Conservation (phyloP, 2,329 filamentous ascomycete species). For the Phialocephala subalpina region DNA sequence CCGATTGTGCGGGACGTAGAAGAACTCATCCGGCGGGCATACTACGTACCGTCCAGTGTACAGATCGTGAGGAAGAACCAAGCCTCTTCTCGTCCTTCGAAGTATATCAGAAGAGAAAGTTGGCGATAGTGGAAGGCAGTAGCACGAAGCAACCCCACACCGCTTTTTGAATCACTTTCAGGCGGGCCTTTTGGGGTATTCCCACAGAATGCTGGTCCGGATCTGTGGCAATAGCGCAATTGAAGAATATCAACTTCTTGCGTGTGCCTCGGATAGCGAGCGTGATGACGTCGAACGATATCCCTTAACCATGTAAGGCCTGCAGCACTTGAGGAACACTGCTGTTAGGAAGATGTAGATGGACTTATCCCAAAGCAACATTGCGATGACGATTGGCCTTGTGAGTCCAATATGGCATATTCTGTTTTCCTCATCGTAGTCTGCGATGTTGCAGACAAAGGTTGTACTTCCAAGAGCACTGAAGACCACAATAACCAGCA, state of each 20-base stretch:
- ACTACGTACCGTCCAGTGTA: constrained; percentile 12
- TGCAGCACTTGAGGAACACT: constrained; percentile 17
- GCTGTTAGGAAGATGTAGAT: constrained; percentile 17
- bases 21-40: too few relatives aligned
- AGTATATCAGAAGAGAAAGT: constrained; percentile 21
- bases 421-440: background rate
- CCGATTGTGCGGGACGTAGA: too few relatives aligned
- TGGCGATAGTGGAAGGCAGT: constrained; percentile 13
- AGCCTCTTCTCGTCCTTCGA: constrained; percentile 14
- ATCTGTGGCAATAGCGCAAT: background rate
- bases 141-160: constrained; percentile 21
- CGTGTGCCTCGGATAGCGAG: constrained; percentile 3
- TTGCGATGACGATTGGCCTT: background rate
- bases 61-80: constrained; percentile 20
- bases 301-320: constrained; percentile 15
- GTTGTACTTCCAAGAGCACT: background rate
- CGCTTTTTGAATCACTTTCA: constrained; percentile 19
- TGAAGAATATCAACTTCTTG: constrained; percentile 5
- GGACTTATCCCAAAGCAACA: constrained; percentile 22
- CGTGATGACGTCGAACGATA: constrained; percentile 5
- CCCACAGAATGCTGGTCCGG: background rate
- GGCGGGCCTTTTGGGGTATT: constrained; percentile 14
- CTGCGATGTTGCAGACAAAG: constrained; percentile 13
- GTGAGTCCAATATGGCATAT: constrained; percentile 11
- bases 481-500: constrained; percentile 6